Evolutionary conservation across 1,139 yeast species (phyloP), one percentile per base, ranked within the genome.

Genomic region (Saccharomyces hybrid): DNA sequence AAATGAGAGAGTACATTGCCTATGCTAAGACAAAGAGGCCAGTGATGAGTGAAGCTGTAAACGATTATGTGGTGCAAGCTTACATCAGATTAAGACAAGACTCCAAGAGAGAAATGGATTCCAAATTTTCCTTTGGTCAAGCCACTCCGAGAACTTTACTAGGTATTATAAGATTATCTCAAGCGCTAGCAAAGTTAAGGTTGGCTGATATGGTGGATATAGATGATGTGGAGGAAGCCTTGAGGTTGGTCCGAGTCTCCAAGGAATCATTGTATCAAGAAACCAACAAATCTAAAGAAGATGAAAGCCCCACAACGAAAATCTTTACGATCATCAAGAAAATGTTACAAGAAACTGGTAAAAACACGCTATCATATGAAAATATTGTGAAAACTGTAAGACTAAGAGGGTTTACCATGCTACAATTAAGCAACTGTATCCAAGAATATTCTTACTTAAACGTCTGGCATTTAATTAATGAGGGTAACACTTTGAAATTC

Each of bases 201-300:
- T 88, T 93, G 69, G 84, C 85, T 56, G 78, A 85, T 58, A 73
- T 69, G 14, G 99, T 95, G 7, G 78, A 77, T 28, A 73, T 77
- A 52, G 88, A 81, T 57, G 99, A 95, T 71, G 97, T 95, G 42
- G 98, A 95, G 66, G 99, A 95, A 73, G 96, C 99, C 0, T 76
- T 95, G 64, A 80, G 99, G 65, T 78, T 95, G 62, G 77, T 86
- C 56, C 85, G 85, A 62, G 96, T 88, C 20, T 89, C 96, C 27
- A 88, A 91, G 71, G 84, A 88, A 53, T 86, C 96, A 14, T 78
- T 93, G 63, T 79, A 79, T 61, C 76, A 78, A 46, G 83, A 82
- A 47, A 80, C 76, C 52, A 78, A 58, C 28, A 63, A 74, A 48
- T 80, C 76, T 50, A 67, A 72, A 48, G 75, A 77, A 51, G 89